Evolutionary conservation across 1,139 yeast species (phyloP).

Genomic region (Protomyces inundatus): DNA sequence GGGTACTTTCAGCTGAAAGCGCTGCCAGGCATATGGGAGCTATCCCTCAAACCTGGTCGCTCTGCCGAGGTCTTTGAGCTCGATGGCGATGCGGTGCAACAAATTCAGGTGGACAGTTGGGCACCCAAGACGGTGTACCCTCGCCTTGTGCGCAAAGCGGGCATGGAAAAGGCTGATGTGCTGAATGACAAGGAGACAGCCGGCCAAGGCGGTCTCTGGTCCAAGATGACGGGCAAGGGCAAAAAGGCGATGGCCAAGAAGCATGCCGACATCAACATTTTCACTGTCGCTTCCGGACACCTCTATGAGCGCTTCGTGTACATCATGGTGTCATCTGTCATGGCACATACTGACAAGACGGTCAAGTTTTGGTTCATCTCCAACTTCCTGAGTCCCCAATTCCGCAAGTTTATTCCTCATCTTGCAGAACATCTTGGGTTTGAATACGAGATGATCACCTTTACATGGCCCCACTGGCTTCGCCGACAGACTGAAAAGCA

Average conservation of each 20-base stretch:
- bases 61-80: slow-evolving; percentile 46
- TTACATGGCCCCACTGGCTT: slow-evolving; percentile 91
- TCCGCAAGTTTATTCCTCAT: slow-evolving; percentile 52
- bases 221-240: slow-evolving; percentile 7
- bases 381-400: slow-evolving; percentile 65
- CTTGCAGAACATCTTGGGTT: slow-evolving; percentile 56
- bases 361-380: slow-evolving; percentile 87
- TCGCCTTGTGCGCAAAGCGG: slow-evolving; percentile 44
- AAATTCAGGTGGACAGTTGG: slow-evolving; percentile 35
- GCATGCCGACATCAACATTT: slow-evolving; percentile 68
- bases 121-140: slow-evolving; percentile 50
- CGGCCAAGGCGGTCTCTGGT: slow-evolving; percentile 2
- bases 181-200: slow-evolving; percentile 31
- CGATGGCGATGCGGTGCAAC: slow-evolving; percentile 31
- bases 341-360: slow-evolving; percentile 53
- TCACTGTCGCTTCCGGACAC: slow-evolving; percentile 76
- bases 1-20: slow-evolving; percentile 74
- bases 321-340: slow-evolving; percentile 75
- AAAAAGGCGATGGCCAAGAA: slow-evolving; percentile 30
- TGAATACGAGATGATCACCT: slow-evolving; percentile 66
- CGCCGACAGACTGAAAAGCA: slow-evolving; percentile 70
- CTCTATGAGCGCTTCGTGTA: slow-evolving; percentile 66
- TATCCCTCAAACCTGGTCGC: slow-evolving; percentile 46
- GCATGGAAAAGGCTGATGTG: slow-evolving; percentile 43
- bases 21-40: slow-evolving; percentile 60